A percentile compares a stretch with the other conserved stretches of the same genome.
These are phyloP conservation scores for Oryza punctata DNA, from an alignment of 176 grass and related monocot genomes.

Conservation along the genomic window DNA sequence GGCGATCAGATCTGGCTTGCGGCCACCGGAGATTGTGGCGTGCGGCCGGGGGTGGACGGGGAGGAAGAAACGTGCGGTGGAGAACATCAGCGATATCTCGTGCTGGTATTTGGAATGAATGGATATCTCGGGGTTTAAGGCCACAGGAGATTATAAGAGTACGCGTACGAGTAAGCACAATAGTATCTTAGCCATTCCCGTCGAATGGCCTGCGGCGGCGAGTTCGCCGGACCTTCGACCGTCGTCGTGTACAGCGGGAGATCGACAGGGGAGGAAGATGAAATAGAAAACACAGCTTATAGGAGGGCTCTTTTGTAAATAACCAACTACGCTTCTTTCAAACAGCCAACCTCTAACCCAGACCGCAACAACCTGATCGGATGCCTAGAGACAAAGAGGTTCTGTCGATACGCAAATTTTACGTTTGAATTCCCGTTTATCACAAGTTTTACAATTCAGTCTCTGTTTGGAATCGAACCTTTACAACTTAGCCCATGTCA, in stretches of 20 bases:
- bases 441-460: too few relatives aligned
- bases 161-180: neutral
- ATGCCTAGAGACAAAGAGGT: too few relatives aligned
- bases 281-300: neutral
- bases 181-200: neutral
- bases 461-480: too few relatives aligned
- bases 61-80: slow-evolving; percentile 40
- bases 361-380: neutral
- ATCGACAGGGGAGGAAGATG: too few relatives aligned
- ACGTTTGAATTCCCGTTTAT: neutral
- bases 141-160: neutral
- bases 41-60: neutral
- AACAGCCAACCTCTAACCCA: neutral
- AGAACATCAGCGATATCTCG: slow-evolving; percentile 14
- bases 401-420: too few relatives aligned
- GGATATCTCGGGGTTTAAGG: neutral
- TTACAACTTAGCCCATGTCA: too few relatives aligned
- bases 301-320: neutral
- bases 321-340: neutral
- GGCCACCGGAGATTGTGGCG: neutral
- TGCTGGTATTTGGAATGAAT: neutral
- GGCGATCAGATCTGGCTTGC: neutral
- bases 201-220: too few relatives aligned
- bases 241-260: too few relatives aligned
- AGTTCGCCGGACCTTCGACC: neutral